A percentile compares a stretch with the other conserved stretches of the same genome.
Evolutionary conservation across 108 stramenopile genomes (phyloP).

Genomic region (Aurantiochytrium sp.): DNA sequence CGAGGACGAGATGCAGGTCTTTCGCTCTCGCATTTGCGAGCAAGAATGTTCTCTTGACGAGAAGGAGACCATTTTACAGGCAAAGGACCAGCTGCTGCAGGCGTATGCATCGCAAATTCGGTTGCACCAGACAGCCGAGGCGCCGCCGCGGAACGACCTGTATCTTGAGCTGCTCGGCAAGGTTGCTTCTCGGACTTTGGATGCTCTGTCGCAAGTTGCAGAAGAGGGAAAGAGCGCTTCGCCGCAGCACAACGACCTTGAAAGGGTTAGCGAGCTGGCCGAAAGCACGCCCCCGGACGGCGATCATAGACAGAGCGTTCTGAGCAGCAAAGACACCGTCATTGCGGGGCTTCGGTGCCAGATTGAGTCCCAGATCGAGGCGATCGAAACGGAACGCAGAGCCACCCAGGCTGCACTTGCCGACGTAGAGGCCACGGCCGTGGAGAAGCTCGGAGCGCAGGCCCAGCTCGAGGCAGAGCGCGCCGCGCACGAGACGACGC

Average conservation of each 20-base stretch:
- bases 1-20: neutral
- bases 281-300: no score
- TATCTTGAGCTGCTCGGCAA: neutral
- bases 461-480: neutral
- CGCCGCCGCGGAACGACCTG: neutral
- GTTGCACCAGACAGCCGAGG: neutral
- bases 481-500: neutral
- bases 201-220: no score
- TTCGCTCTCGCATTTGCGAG: neutral
- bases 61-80: neutral
- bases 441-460: neutral
- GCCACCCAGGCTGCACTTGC: neutral
- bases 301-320: neutral
- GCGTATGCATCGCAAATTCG: neutral
- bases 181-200: neutral
- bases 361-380: neutral
- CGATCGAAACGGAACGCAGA: neutral
- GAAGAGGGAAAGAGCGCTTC: no score
- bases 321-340: neutral
- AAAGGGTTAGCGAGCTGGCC: no score
- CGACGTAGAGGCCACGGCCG: neutral
- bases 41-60: neutral
- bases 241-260: no score
- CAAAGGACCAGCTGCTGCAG: neutral
- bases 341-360: neutral